Percentiles rank a stretch among this genome's conserved stretches.
phyloP scores from a whole-genome alignment of 345 rosid species.

The Arabidopsis arenosa region DNA sequence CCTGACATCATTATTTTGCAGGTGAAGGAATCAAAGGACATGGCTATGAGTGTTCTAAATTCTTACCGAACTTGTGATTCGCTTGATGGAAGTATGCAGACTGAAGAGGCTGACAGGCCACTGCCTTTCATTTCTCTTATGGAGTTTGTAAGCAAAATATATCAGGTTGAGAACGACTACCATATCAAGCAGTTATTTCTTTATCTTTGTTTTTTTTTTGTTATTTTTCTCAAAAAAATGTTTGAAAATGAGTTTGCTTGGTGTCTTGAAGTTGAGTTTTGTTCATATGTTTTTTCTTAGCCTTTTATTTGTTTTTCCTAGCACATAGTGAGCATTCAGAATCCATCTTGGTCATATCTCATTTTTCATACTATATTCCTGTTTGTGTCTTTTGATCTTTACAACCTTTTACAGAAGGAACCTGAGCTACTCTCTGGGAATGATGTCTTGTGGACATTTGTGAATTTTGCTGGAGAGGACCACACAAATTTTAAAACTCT shows the following conservation, averaged over 20 bases:
- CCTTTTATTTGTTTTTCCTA: constrained; percentile 2
- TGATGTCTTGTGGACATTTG: constrained; percentile 97
- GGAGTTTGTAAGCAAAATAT: constrained; percentile 92
- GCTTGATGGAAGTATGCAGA: constrained; percentile 62
- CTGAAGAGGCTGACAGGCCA: constrained; percentile 60
- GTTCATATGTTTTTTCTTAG: background rate
- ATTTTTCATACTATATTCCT: constrained; percentile 1
- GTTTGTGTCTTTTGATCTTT: constrained; percentile 14
- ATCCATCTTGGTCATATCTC: background rate
- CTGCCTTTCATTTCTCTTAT: constrained; percentile 78
- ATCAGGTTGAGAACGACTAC: constrained; percentile 62
- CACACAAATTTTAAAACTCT: constrained; percentile 94
- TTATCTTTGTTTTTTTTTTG: constrained; percentile 7
- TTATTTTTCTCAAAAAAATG: background rate
- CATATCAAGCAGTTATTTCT: constrained; percentile 2
- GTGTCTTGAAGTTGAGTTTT: background rate
- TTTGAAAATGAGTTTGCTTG: constrained; percentile 15
- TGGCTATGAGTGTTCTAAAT: constrained; percentile 76
- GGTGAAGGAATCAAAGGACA: constrained; percentile 94
- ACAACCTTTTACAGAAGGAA: constrained; percentile 69
- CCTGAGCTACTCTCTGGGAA: constrained; percentile 88
- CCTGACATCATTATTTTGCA: constrained; percentile 40
- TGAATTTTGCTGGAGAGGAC: constrained; percentile 97
- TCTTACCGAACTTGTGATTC: constrained; percentile 60
- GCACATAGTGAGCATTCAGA: constrained; percentile 19